A percentile compares a stretch with the other conserved stretches of the same genome.
These are phyloP conservation scores for Epithemia pelagica DNA, from an alignment of 108 stramenopile species.

Conservation along the genomic window DNA sequence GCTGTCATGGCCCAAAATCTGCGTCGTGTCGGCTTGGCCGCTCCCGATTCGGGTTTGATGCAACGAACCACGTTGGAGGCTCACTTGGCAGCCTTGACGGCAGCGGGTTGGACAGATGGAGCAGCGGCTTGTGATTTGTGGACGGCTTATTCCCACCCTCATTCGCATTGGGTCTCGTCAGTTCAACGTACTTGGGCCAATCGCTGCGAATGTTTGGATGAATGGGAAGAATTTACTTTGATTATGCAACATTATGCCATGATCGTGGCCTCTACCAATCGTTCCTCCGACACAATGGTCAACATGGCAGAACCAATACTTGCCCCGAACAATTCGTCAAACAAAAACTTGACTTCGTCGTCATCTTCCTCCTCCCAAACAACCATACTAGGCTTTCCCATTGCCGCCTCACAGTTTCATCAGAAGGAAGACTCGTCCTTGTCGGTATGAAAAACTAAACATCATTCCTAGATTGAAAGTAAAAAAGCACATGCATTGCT, in stretches of 20 bases:
- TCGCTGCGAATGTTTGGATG: slow-evolving; percentile 77
- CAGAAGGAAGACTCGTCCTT: no score
- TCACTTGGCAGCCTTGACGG: slow-evolving; percentile 40
- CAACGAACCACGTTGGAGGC: slow-evolving; percentile 43
- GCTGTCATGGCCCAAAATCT: slow-evolving; percentile 70
- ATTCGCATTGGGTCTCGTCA: slow-evolving; percentile 38
- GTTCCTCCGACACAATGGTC: background rate
- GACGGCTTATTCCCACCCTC: slow-evolving; percentile 41
- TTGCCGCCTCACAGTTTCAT: no score
- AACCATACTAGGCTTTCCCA: no score
- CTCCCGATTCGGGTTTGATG: slow-evolving; percentile 39
- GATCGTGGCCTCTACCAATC: slow-evolving; percentile 25
- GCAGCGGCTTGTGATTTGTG: slow-evolving; percentile 77
- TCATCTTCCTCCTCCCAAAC: no score
- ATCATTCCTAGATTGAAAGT: no score
- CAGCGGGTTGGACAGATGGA: slow-evolving; percentile 35
- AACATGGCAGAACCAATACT: no score
- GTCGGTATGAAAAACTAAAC: no score
- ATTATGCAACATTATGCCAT: slow-evolving; percentile 82
- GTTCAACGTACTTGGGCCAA: slow-evolving; percentile 54
- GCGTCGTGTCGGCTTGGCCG: slow-evolving; percentile 42
- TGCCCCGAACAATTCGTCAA: no score
- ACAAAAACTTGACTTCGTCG: no score
- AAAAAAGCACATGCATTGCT: no score
- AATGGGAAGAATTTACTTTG: slow-evolving; percentile 76